phyloP scores from a whole-genome alignment of 495 filamentous ascomycete genomes.

The Hyaloscypha hepaticicola region DNA sequence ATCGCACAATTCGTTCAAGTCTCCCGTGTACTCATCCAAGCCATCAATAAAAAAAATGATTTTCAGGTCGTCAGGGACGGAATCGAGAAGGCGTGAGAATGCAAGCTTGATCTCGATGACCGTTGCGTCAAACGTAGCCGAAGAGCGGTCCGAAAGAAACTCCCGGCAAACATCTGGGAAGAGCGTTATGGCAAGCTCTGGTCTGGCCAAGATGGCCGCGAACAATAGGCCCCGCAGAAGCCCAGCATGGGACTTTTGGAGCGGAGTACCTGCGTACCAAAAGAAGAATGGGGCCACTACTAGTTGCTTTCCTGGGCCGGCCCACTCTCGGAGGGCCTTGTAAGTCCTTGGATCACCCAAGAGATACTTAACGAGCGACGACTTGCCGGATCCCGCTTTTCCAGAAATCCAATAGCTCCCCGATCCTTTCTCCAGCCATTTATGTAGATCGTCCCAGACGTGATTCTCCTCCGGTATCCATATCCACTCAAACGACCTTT shows the following conservation, averaged over 20 bases:
- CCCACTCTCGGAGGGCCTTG: not conserved
- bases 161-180: not conserved
- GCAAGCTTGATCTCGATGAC: not conserved
- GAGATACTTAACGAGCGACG: not conserved
- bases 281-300: not conserved
- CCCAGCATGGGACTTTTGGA: not conserved
- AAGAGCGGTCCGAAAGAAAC: not conserved
- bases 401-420: not conserved
- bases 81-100: not conserved
- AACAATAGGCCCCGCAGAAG: not conserved
- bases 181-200: not conserved
- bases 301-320: not conserved
- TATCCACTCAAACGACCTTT: too few relatives aligned
- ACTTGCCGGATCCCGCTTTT: not conserved
- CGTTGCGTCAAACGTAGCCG: not conserved
- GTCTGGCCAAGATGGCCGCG: not conserved
- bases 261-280: not conserved
- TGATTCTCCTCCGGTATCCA: too few relatives aligned
- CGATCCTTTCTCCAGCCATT: not conserved
- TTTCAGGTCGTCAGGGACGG: not conserved
- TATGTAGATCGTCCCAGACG: not conserved
- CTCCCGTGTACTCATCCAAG: not conserved
- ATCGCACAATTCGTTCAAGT: too few relatives aligned
- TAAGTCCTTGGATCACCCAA: not conserved
- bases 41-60: not conserved